A percentile compares a stretch with the other conserved stretches of the same genome.
phyloP scores from a whole-genome alignment of 2,329 filamentous ascomycete genomes.

The Penicillium sp. region DNA sequence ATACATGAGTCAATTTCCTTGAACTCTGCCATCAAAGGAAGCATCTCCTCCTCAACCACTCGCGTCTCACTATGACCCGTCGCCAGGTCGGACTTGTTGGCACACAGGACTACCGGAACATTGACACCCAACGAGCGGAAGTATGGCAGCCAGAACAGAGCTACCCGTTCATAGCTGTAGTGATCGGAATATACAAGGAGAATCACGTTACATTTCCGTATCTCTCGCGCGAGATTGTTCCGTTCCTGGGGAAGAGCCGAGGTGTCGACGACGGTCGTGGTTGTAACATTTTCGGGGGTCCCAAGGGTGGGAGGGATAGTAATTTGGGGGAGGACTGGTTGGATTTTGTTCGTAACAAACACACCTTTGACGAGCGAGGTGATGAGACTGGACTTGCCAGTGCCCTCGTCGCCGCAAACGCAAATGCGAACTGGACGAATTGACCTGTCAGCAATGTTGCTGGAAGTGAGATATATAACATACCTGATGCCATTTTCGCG shows the following conservation, averaged over 20 bases:
- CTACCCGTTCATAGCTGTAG: constrained; percentile 97
- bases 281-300: constrained; percentile 94
- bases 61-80: constrained; percentile 74
- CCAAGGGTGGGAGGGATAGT: constrained; percentile 91
- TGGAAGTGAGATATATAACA: neutral
- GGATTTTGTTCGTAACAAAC: constrained; percentile 94
- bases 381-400: constrained; percentile 91
- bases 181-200: constrained; percentile 96
- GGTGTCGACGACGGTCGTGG: constrained; percentile 89
- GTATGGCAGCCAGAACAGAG: constrained; percentile 97
- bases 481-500: constrained; percentile 15
- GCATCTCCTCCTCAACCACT: constrained; percentile 93
- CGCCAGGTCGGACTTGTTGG: constrained; percentile 92
- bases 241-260: constrained; percentile 93
- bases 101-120: constrained; percentile 92
- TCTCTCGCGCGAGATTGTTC: constrained; percentile 84
- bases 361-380: constrained; percentile 95
- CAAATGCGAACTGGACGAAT: constrained; percentile 76
- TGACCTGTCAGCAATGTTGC: constrained; percentile 3
- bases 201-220: constrained; percentile 95
- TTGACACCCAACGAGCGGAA: constrained; percentile 98
- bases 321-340: constrained; percentile 89
- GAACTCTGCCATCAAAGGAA: constrained; percentile 97
- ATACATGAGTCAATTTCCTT: constrained; percentile 99
- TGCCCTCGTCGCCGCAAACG: constrained; percentile 93